phyloP scores from a whole-genome alignment of 2,329 filamentous ascomycete genomes.

The Aureobasidium vineae region DNA sequence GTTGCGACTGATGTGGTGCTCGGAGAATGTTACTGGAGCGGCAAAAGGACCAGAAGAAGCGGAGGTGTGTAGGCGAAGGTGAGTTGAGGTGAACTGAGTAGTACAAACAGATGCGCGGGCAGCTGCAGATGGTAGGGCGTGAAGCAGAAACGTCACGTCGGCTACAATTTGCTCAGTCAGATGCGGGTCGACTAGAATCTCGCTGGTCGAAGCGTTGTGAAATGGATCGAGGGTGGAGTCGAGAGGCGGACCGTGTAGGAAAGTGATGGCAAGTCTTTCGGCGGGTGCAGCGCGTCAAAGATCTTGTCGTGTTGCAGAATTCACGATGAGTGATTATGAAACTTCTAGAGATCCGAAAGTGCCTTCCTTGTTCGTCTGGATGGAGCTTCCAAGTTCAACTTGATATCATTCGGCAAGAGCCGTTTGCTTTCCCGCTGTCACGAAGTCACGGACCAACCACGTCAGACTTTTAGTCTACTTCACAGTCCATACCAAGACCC shows the following conservation, averaged over 20 bases:
- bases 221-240: not conserved
- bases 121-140: slow-evolving; percentile 9
- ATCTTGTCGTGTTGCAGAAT: slow-evolving; percentile 4
- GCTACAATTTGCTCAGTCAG: slow-evolving; percentile 22
- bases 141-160: slow-evolving; percentile 10
- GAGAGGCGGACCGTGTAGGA: not conserved
- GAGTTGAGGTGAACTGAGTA: not conserved
- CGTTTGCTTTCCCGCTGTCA: slow-evolving; percentile 11
- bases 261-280: not conserved
- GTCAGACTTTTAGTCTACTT: slow-evolving; percentile 14
- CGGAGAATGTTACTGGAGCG: not conserved
- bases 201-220: not conserved
- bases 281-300: slow-evolving; percentile 25
- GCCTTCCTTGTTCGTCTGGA: slow-evolving; percentile 3
- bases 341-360: not conserved
- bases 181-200: slow-evolving; percentile 14
- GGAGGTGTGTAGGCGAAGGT: not conserved
- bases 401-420: slow-evolving; percentile 16
- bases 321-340: slow-evolving; percentile 6
- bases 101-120: slow-evolving; percentile 20
- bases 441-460: not conserved
- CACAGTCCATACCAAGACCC: not conserved
- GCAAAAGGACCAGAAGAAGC: not conserved
- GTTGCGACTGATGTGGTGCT: slow-evolving; percentile 13
- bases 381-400: slow-evolving; percentile 3